phyloP scores from a whole-genome alignment of 2,329 filamentous ascomycete species.

The Aspergillus uvarum region DNA sequence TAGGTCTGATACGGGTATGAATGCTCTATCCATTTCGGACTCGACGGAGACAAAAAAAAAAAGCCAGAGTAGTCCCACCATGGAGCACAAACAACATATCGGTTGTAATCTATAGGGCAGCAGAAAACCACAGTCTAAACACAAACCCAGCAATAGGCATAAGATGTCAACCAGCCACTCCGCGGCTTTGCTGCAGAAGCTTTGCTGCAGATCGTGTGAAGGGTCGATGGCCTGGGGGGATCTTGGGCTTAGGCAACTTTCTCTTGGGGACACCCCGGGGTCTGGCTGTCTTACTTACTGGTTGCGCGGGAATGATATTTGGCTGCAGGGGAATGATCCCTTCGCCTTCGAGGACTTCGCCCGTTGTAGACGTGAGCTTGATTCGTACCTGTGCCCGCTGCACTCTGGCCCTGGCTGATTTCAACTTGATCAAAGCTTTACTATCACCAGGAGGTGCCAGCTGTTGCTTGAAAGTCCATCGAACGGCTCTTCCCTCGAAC shows the following conservation, averaged over 20 bases:
- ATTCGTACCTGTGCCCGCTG: slow-evolving; percentile 15
- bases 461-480: slow-evolving; percentile 12
- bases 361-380: slow-evolving; percentile 11
- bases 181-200: neutral
- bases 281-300: neutral
- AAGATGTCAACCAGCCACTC: neutral
- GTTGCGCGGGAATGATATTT: neutral
- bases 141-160: neutral
- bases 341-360: slow-evolving; percentile 16
- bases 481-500: slow-evolving; percentile 8
- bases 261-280: neutral
- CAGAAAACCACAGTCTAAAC: neutral
- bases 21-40: neutral
- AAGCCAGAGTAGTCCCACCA: neutral
- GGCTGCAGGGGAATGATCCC: slow-evolving; percentile 12
- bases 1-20: too few species aligned
- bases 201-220: neutral
- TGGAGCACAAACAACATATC: neutral
- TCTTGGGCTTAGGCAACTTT: neutral
- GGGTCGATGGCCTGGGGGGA: neutral
- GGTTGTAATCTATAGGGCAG: neutral
- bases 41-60: neutral
- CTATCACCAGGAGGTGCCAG: slow-evolving; percentile 4
- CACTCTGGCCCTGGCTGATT: slow-evolving; percentile 4
- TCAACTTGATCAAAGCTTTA: slow-evolving; percentile 12